Evolutionary conservation across 2,329 filamentous ascomycete genomes (phyloP).

Genomic region (Monascus ruber): DNA sequence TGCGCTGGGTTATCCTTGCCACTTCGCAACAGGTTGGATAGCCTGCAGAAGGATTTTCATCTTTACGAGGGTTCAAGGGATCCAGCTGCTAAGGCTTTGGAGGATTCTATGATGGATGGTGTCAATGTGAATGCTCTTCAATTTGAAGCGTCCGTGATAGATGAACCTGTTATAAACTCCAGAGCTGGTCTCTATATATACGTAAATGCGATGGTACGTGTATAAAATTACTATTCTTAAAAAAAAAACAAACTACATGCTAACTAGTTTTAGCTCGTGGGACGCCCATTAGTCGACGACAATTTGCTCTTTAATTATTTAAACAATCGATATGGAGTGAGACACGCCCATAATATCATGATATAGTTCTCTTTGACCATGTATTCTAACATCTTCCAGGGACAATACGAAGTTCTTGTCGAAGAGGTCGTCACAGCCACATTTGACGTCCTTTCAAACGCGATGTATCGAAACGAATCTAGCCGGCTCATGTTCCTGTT

Average conservation of each 20-base stretch:
- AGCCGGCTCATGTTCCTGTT: slow-evolving; percentile 56
- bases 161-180: slow-evolving; percentile 62
- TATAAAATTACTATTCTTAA: no score
- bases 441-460: slow-evolving; percentile 82
- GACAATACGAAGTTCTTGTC: slow-evolving; percentile 64
- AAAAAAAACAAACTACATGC: slow-evolving; percentile 3
- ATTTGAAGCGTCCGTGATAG: slow-evolving; percentile 44
- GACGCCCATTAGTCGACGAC: slow-evolving; percentile 75
- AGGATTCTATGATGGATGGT: slow-evolving; percentile 31
- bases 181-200: slow-evolving; percentile 77
- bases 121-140: slow-evolving; percentile 39
- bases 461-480: slow-evolving; percentile 59
- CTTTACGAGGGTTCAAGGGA: slow-evolving; percentile 21
- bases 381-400: slow-evolving; percentile 33
- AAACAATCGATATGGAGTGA: slow-evolving; percentile 70
- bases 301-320: slow-evolving; percentile 65
- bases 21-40: slow-evolving; percentile 27
- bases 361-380: background rate
- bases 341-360: slow-evolving; percentile 5
- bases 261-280: slow-evolving; percentile 54
- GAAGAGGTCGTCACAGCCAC: slow-evolving; percentile 77
- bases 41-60: slow-evolving; percentile 31
- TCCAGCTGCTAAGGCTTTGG: slow-evolving; percentile 30
- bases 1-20: slow-evolving; percentile 29
- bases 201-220: slow-evolving; percentile 60